Conservation (phyloP, 2,329 filamentous ascomycete genomes). For the Podosphaera fusca region DNA sequence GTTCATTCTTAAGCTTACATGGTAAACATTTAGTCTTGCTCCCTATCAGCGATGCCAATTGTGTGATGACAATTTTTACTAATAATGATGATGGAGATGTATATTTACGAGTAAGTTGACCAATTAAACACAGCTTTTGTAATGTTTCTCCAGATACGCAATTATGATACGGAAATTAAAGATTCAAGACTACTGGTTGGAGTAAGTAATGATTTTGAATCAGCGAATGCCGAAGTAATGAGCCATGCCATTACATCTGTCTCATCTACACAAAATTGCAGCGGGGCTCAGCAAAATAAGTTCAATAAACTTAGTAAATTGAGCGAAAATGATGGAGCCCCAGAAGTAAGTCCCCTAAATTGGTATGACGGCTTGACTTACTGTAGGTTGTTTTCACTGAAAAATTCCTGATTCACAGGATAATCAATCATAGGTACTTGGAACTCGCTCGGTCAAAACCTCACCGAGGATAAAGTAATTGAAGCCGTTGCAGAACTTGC, state of each 20-base stretch:
- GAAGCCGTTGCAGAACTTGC: conserved; percentile 50
- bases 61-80: conserved; percentile 47
- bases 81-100: conserved; percentile 43
- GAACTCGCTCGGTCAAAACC: conserved; percentile 69
- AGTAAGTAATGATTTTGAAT: conserved; percentile 48
- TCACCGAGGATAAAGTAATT: conserved; percentile 63
- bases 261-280: conserved; percentile 20
- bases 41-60: conserved; percentile 49
- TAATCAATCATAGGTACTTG: conserved; percentile 39
- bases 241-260: conserved; percentile 61
- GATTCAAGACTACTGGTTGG: conserved; percentile 44
- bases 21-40: conserved; percentile 59
- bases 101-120: conserved; percentile 31
- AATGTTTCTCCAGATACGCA: conserved; percentile 27
- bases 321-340: conserved; percentile 23
- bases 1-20: conserved; percentile 49
- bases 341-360: conserved; percentile 45
- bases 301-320: conserved; percentile 21
- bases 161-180: conserved; percentile 36
- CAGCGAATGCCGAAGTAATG: conserved; percentile 57
- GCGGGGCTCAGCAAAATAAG: conserved; percentile 20
- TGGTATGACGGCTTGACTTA: conserved; percentile 90
- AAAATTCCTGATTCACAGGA: neutral
- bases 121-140: neutral
- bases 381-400: conserved; percentile 24